Evolutionary conservation across 495 filamentous ascomycete species (phyloP), one percentile per base, ranked within the genome.

Genomic region (Hypoxylon trugodes): DNA sequence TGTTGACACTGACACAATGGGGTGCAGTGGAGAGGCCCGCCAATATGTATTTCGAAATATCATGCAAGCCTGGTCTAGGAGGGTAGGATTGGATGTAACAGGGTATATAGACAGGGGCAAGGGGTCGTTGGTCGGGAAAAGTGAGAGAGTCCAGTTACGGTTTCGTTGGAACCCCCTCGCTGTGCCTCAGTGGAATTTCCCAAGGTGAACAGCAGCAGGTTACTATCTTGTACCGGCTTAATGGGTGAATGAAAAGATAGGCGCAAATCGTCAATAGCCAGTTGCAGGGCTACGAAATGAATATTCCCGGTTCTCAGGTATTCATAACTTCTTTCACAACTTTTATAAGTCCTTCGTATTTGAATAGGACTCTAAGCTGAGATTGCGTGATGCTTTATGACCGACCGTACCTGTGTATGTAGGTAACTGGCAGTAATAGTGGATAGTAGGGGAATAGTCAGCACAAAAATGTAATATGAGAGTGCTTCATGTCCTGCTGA

Each of bases 1-100:
- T 58, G 58, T 70, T 65, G 69, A 59, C 51, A 62, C 60, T 63
- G 59, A 65, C 59, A 61, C 64, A 66, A 72, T 68, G 59, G 67
- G 62, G 57, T n/a, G 51, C 56, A 61, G 62, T 65, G 51, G 62
- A 63, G 47, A 61, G 59, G 56, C 62, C 57, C 62, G 68, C 53
- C 61, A 60, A 61, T 61, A 62, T 55, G 59, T 55, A 59, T 53
- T 59, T 54, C 64, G 61, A 61, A 69, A 63, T 63, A 58, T 70
- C 61, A 72, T 72, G 67, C 69, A 68, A 69, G 62, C 41, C 50
- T 40, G 43, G 51, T 35, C 45, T 64, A 42, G 58, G 46, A 43
- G 59, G 64, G 64, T 61, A 49, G 64, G 59, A 62, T 58, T 55
- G 47, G 52, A 58, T 48, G 58, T 21, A 55, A 55, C 65, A 68